Percentiles rank a stretch among this genome's conserved stretches.
phyloP scores from a whole-genome alignment of 768 basidiomycete species.

The Tricholoma saponaceum region DNA sequence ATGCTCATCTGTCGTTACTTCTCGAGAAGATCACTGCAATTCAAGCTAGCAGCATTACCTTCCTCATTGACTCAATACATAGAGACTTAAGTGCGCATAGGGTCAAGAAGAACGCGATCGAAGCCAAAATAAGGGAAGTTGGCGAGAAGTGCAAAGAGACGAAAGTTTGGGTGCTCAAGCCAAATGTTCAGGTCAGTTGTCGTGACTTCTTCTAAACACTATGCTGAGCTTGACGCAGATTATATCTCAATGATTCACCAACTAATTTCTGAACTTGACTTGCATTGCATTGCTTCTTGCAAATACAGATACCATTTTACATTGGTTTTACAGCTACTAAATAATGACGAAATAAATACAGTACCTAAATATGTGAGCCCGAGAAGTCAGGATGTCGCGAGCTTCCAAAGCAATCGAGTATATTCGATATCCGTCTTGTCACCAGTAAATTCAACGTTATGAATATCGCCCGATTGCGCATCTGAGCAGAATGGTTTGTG shows the following conservation, averaged over 20 bases:
- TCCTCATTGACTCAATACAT: slow-evolving; percentile 70
- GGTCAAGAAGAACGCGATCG: slow-evolving; percentile 81
- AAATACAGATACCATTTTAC: not conserved
- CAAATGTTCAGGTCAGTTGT: slow-evolving; percentile 24
- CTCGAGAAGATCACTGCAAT: slow-evolving; percentile 60
- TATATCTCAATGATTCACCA: not conserved
- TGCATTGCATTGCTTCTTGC: not conserved
- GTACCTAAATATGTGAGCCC: not conserved
- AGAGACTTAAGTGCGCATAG: slow-evolving; percentile 65
- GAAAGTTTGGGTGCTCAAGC: slow-evolving; percentile 72
- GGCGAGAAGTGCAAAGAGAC: slow-evolving; percentile 69
- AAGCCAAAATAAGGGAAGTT: slow-evolving; percentile 75
- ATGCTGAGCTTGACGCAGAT: slow-evolving; percentile 5
- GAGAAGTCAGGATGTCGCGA: slow-evolving; percentile 34
- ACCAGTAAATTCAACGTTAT: slow-evolving; percentile 34
- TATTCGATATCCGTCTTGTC: slow-evolving; percentile 32
- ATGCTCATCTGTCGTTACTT: slow-evolving; percentile 54
- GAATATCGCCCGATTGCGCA: slow-evolving; percentile 43
- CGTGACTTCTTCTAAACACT: not conserved
- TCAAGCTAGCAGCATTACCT: slow-evolving; percentile 56
- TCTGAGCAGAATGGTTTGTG: slow-evolving; percentile 28
- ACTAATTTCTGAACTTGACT: not conserved
- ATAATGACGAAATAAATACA: not conserved
- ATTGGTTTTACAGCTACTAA: not conserved
- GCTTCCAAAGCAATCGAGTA: slow-evolving; percentile 40